Evolutionary conservation across 2,329 filamentous ascomycete genomes (phyloP), one percentile per base, ranked within the genome.

Genomic region (Botrytis cinerea): DNA sequence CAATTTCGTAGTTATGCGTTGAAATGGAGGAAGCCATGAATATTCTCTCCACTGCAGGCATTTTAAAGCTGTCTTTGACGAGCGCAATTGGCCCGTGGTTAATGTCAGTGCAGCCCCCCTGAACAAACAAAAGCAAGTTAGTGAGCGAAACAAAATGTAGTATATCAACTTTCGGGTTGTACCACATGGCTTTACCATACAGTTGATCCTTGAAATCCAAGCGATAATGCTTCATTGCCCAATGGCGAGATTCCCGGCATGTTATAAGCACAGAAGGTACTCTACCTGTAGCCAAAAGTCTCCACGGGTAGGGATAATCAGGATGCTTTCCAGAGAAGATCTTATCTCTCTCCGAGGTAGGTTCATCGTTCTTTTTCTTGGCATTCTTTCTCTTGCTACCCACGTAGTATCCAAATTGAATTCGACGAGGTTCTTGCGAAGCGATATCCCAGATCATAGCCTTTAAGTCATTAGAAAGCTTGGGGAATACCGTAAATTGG

Each of bases 1-100:
- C 43, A 5, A 2, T 0, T 1, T 0, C 0, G 10, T 6, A 66
- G 2, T 0, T 0, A 25, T 2, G 16, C 2, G 3, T 5, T 2
- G 2, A 10, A 48, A 35, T 1, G 12, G 43, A 18, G 0, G 1
- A 28, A 28, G 18, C 28, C 22, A 66, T 9, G 10, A n/a, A 28
- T 3, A 48, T 5, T 35, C 62, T 48, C 12, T 66, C 62, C 62
- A 66, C 62, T 8, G 48, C 20, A 48, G 43, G 62, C 10, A 66
- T 66, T 16, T 16, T 25, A 35, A 32, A 16, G 20, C 12, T 35
- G 12, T 48, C 25, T 9, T 2, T 20, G 1, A 64, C 25, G 12
- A 16, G 20, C 28, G 12, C 20, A 35, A 1, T 6, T 16, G 6
- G 32, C 32, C 32, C 32, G 32, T 32, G 32, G 32, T 32, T 32